Evolutionary conservation across 179 eudicot genomes (phyloP).

Genomic region (Silene coronaria): DNA sequence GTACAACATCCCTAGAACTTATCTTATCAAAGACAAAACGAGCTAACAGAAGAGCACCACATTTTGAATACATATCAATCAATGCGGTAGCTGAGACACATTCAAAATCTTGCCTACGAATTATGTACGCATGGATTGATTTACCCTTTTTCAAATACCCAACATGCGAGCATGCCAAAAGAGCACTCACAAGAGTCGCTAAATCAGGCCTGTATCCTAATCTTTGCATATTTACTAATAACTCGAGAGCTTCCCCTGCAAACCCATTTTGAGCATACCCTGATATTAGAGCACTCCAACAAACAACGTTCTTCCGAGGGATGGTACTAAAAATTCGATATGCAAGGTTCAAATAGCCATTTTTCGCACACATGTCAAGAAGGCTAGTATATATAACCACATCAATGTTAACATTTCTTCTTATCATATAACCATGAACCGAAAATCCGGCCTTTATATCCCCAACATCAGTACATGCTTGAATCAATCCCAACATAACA

Average conservation of each 20-base stretch:
- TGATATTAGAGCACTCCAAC: conserved; percentile 75
- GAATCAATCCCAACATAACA: conserved; percentile 69
- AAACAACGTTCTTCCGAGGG: conserved; percentile 41
- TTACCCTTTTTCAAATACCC: conserved; percentile 52
- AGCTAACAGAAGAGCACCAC: conserved; percentile 54
- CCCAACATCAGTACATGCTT: conserved; percentile 57
- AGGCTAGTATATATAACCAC: conserved; percentile 55
- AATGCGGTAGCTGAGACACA: conserved; percentile 50
- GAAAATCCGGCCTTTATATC: conserved; percentile 49
- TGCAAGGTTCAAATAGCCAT: conserved; percentile 54
- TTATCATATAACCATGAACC: conserved; percentile 60
- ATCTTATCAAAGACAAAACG: conserved; percentile 45
- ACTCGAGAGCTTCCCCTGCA: conserved; percentile 51
- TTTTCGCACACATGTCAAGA: conserved; percentile 76
- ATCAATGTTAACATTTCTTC: conserved; percentile 43
- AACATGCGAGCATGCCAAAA: conserved; percentile 66
- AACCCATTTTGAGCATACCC: conserved; percentile 81
- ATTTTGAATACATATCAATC: conserved; percentile 78
- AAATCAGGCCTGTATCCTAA: conserved; percentile 50
- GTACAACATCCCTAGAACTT: conserved; percentile 39
- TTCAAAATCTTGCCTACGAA: conserved; percentile 43
- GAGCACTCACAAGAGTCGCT: conserved; percentile 53
- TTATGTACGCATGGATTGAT: conserved; percentile 58
- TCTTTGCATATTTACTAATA: conserved; percentile 61
- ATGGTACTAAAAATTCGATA: conserved; percentile 44